Percentiles rank a stretch among this genome's conserved stretches.
Conservation (phyloP, 2,329 filamentous ascomycete species). For the Akanthomyces dipterigenus region DNA sequence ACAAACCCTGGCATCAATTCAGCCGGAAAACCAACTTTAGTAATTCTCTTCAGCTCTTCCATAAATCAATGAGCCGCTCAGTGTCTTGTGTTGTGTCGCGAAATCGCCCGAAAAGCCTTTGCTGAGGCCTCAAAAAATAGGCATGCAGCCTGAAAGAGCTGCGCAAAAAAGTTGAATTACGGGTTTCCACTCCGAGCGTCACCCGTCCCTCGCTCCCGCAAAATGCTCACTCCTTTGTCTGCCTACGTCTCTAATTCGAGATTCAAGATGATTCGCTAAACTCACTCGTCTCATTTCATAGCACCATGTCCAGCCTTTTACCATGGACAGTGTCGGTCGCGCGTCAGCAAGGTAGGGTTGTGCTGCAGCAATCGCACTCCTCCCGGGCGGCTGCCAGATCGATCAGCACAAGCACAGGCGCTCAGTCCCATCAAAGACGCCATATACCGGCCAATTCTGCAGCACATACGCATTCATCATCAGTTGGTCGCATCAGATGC, state of each 20-base stretch:
- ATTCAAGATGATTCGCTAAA: not conserved
- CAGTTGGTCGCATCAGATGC: not conserved
- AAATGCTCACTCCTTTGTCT: not conserved
- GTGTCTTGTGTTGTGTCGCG: not conserved
- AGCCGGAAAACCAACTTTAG: not conserved
- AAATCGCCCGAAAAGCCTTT: not conserved
- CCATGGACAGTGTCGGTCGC: conserved; percentile 8
- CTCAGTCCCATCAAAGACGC: not conserved
- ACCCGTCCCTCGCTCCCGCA: not conserved
- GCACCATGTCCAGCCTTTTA: not conserved
- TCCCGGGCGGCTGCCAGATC: not conserved
- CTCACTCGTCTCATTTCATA: not conserved
- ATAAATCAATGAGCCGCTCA: not conserved
- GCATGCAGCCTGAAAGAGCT: not conserved
- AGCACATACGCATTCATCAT: not conserved
- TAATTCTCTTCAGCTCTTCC: not conserved
- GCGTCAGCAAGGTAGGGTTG: not conserved
- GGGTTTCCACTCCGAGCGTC: not conserved
- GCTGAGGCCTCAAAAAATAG: conserved; percentile 6
- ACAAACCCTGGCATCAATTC: too few relatives aligned
- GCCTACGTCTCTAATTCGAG: not conserved
- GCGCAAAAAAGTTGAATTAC: not conserved
- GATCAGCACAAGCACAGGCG: not conserved
- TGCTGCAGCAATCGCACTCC: not conserved
- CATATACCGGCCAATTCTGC: not conserved